A percentile compares a stretch with the other conserved stretches of the same genome.
Evolutionary conservation across 2,329 filamentous ascomycete species (phyloP).

Genomic region (Ophiognomonia clavigignenti-juglandacearum): DNA sequence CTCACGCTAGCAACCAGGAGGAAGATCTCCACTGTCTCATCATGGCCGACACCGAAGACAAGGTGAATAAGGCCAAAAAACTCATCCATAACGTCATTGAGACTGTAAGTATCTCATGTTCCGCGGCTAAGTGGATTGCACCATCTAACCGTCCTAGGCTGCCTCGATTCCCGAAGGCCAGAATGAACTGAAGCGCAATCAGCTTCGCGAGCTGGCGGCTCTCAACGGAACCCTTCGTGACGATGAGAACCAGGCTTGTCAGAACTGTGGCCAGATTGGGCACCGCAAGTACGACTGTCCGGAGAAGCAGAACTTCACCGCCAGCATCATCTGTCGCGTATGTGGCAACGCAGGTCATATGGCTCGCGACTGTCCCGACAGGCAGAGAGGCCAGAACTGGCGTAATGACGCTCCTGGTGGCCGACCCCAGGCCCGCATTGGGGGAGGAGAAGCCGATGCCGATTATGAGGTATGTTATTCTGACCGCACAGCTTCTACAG

Average conservation of each 20-base stretch:
- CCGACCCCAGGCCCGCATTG: slow-evolving; percentile 60
- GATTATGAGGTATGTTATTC: slow-evolving; percentile 80
- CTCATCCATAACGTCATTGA: slow-evolving; percentile 98
- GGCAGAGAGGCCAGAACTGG: slow-evolving; percentile 86
- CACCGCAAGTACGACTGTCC: slow-evolving; percentile 99
- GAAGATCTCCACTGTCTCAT: slow-evolving; percentile 98
- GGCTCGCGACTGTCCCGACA: slow-evolving; percentile 94
- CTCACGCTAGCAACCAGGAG: slow-evolving; percentile 99
- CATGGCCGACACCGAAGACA: slow-evolving; percentile 99
- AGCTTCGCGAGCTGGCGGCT: slow-evolving; percentile 93
- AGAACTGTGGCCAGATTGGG: slow-evolving; percentile 98
- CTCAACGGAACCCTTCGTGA: slow-evolving; percentile 98
- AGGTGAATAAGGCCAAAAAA: slow-evolving; percentile 98
- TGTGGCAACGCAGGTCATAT: slow-evolving; percentile 98
- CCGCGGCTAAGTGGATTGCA: slow-evolving; percentile 14
- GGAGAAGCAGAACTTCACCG: slow-evolving; percentile 96
- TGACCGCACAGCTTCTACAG: neutral
- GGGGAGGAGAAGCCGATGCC: slow-evolving; percentile 75
- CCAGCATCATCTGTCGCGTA: slow-evolving; percentile 97
- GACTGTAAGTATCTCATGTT: slow-evolving; percentile 62
- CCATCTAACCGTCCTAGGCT: slow-evolving; percentile 54
- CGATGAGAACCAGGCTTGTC: slow-evolving; percentile 98
- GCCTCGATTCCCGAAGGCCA: slow-evolving; percentile 98
- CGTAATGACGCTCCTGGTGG: slow-evolving; percentile 66
- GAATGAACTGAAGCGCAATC: slow-evolving; percentile 98